Conservation (phyloP, 805 yeast species). For the Kluyveromyces lactis region DNA sequence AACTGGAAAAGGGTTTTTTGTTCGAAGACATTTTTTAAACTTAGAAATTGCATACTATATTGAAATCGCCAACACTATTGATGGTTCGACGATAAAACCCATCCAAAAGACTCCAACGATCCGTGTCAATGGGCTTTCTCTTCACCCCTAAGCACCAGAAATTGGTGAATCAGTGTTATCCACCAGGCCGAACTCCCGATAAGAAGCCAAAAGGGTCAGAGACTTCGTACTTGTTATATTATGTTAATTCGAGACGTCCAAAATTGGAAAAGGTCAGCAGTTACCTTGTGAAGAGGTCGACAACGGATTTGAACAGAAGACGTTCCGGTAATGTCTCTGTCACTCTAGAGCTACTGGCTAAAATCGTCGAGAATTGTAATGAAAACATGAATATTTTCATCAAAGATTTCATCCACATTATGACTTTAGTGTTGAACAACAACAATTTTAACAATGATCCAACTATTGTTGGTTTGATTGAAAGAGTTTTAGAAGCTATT, state of each 20-base stretch:
- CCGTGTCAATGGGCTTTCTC: slow-evolving; percentile 14
- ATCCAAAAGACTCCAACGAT: no score
- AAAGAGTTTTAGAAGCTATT: slow-evolving; percentile 40
- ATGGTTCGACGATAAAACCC: no score
- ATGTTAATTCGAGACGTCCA: slow-evolving; percentile 82
- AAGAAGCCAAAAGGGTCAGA: slow-evolving; percentile 92
- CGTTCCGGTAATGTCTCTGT: slow-evolving; percentile 78
- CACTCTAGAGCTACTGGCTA: slow-evolving; percentile 60
- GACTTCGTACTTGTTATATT: slow-evolving; percentile 76
- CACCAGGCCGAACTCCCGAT: slow-evolving; percentile 77
- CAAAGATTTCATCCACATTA: slow-evolving; percentile 51
- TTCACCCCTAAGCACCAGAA: slow-evolving; percentile 82
- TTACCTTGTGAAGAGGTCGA: slow-evolving; percentile 55
- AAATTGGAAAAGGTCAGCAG: slow-evolving; percentile 81
- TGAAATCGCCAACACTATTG: no score
- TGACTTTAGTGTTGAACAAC: slow-evolving; percentile 39
- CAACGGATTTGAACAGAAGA: slow-evolving; percentile 49
- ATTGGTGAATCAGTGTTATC: slow-evolving; percentile 85
- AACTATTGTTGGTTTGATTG: slow-evolving; percentile 46
- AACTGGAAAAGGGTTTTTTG: no score
- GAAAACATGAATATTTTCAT: slow-evolving; percentile 85
- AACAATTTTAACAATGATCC: slow-evolving; percentile 44
- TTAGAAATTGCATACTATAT: no score
- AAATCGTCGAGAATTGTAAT: slow-evolving; percentile 64
- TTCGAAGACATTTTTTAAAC: no score